These are phyloP conservation scores for Macrolepiota fuliginosa DNA, from an alignment of 768 basidiomycete genomes.

Conservation along the genomic window DNA sequence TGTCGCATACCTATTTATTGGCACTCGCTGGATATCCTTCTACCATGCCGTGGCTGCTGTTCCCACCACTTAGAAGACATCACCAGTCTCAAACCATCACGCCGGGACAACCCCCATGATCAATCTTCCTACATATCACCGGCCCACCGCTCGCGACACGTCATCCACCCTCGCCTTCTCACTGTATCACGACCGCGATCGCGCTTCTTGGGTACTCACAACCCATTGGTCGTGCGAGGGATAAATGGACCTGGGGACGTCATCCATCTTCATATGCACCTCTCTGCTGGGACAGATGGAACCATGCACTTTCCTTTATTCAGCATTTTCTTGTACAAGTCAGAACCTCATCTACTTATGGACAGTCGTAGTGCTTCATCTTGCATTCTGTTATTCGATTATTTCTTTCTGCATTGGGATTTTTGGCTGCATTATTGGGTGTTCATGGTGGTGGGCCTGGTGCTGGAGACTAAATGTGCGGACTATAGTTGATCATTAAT, in stretches of 20 bases:
- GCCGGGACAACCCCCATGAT: background rate
- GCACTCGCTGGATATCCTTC: background rate
- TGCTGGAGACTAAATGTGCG: background rate
- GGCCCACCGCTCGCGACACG: background rate
- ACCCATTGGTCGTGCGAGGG: background rate
- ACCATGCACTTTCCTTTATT: background rate
- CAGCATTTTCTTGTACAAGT: slow-evolving; percentile 4
- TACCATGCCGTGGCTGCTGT: background rate
- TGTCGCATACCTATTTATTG: slow-evolving; percentile 3
- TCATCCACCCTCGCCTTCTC: background rate
- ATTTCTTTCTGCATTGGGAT: slow-evolving; percentile 4
- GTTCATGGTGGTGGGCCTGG: background rate
- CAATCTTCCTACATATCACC: background rate
- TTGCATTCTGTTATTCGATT: background rate
- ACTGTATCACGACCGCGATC: background rate
- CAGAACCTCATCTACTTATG: background rate
- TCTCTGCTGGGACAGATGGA: slow-evolving; percentile 1
- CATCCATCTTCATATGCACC: background rate
- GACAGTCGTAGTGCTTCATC: slow-evolving; percentile 7
- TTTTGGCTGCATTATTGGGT: background rate
- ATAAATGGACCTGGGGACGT: background rate
- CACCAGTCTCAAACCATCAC: background rate
- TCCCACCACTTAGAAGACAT: background rate
- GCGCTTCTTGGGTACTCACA: background rate
- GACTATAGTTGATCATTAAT: background rate